These are phyloP conservation scores for Nosema muscidifuracis DNA, from an alignment of 371 early-diverging fungal genomes.

Conservation along the genomic window DNA sequence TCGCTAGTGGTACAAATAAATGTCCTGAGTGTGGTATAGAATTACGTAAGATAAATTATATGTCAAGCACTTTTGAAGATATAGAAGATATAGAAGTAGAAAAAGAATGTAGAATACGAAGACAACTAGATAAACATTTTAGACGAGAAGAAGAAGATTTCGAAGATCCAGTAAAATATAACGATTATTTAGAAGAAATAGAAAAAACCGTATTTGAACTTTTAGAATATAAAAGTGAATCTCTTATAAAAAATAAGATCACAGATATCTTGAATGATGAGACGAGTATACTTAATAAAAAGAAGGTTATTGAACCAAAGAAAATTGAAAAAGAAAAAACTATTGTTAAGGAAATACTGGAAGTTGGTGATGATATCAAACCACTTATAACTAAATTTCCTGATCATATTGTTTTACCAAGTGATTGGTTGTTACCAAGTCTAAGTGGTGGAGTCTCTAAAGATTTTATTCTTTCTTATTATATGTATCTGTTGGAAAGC, in stretches of 20 bases:
- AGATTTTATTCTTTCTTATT: background rate
- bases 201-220: conserved; percentile 59
- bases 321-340: background rate
- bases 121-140: conserved; percentile 42
- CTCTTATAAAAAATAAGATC: conserved; percentile 42
- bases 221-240: conserved; percentile 49
- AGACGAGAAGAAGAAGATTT: conserved; percentile 52
- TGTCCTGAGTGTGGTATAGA: conserved; percentile 63
- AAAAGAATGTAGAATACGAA: conserved; percentile 63
- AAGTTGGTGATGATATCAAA: conserved; percentile 1
- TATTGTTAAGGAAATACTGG: background rate
- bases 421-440: background rate
- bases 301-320: background rate
- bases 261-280: conserved; percentile 41
- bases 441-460: conserved; percentile 5
- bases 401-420: background rate
- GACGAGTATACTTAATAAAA: background rate
- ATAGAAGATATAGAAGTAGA: conserved; percentile 61
- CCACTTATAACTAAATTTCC: background rate
- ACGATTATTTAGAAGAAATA: conserved; percentile 61
- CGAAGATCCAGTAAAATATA: conserved; percentile 50
- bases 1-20: conserved; percentile 57
- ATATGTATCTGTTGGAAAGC: background rate
- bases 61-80: conserved; percentile 62
- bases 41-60: conserved; percentile 62